Conservation (phyloP, 441 rosid species). For the Populus hybrid region DNA sequence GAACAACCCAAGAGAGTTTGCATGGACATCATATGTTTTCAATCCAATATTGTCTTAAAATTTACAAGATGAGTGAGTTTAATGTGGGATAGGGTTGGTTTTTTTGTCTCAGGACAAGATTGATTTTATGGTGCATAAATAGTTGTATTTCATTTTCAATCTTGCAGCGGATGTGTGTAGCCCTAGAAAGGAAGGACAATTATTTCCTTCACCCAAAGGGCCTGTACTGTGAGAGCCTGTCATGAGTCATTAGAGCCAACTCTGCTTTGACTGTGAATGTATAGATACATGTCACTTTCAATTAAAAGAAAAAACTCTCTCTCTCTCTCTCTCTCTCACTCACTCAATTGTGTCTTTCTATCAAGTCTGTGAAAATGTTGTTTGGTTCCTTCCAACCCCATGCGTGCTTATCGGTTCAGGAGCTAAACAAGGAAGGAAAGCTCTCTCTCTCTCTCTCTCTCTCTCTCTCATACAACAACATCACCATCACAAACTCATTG, state of each 20-base stretch:
- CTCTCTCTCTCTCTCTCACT: background rate
- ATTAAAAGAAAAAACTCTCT: constrained; percentile 38
- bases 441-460: constrained; percentile 9
- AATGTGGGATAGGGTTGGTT: constrained; percentile 15
- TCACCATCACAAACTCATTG: background rate
- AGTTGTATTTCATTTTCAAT: background rate
- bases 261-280: constrained; percentile 33
- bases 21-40: constrained; percentile 11
- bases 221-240: constrained; percentile 21
- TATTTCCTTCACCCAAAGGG: constrained; percentile 17
- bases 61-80: background rate
- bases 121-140: too few species aligned
- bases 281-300: constrained; percentile 50
- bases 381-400: constrained; percentile 30
- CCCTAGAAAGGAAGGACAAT: constrained; percentile 30
- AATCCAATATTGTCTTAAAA: background rate
- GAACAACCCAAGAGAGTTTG: constrained; percentile 13
- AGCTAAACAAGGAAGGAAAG: background rate
- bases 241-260: constrained; percentile 8
- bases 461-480: background rate
- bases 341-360: background rate
- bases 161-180: constrained; percentile 27
- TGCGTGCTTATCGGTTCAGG: constrained; percentile 58
- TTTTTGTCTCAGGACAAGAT: background rate
- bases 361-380: constrained; percentile 24